Evolutionary conservation across 768 basidiomycete genomes (phyloP).

Genomic region (Lactarius sp.): DNA sequence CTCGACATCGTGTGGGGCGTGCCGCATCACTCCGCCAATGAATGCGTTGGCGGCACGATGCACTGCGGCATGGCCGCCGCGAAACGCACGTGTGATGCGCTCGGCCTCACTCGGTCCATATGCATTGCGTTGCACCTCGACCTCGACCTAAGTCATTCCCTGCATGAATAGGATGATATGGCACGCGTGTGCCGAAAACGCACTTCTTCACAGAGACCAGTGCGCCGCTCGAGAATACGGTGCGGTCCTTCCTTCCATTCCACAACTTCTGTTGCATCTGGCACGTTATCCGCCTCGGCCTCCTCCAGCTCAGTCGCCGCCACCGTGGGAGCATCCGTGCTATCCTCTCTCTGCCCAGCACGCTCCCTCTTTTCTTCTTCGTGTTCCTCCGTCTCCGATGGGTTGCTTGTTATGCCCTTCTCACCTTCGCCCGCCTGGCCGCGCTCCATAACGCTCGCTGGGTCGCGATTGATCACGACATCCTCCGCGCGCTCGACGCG

Average conservation of each 20-base stretch:
- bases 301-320: conserved; percentile 23
- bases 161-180: background rate
- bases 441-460: conserved; percentile 45
- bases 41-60: conserved; percentile 31
- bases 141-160: conserved; percentile 31
- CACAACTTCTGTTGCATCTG: conserved; percentile 42
- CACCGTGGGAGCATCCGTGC: conserved; percentile 12
- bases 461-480: conserved; percentile 83
- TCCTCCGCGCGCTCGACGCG: conserved; percentile 67
- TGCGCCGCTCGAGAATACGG: conserved; percentile 56
- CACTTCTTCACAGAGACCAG: conserved; percentile 63
- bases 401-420: conserved; percentile 4
- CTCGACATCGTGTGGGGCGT: conserved; percentile 24
- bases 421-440: conserved; percentile 35
- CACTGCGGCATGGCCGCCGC: conserved; percentile 27
- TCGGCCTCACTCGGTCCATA: conserved; percentile 31
- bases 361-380: conserved; percentile 27
- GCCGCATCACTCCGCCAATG: conserved; percentile 17
- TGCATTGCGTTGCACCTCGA: conserved; percentile 35
- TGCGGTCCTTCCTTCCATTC: conserved; percentile 75
- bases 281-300: conserved; percentile 37
- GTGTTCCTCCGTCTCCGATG: conserved; percentile 22
- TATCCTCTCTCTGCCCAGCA: conserved; percentile 22
- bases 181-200: conserved; percentile 23
- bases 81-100: conserved; percentile 29